Base-by-base conservation (phyloP, 164 flowering plant species). In the Stephania cephalantha region DNA sequence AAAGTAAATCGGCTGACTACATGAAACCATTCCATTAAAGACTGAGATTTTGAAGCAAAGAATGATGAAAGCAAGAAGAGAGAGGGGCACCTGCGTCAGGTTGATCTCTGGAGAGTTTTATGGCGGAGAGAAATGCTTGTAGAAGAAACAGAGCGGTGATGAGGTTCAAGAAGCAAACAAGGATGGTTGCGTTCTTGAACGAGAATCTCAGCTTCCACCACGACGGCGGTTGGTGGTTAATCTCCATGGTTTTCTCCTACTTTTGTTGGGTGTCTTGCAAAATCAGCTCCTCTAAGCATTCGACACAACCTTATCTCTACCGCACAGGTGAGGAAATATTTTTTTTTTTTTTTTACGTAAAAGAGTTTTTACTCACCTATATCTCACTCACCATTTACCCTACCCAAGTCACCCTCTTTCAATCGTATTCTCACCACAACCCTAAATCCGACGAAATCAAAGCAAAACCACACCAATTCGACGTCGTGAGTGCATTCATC, bases 101-200 rank as follows among this genome's bases (percentile, higher is more conserved):
- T 42, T 73, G 87, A 64, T 76, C 29, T 12, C 73, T 30, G 52
- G 83, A 69, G 46, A 78, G 53, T 75, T 53, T 84, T 68, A 81
- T 86, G 30, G 82, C 83, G 63, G 84, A 80, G 78, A 88, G 64
- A 63, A 88, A 88, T 55, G 86, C 83, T 45, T 83, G 95, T 78
- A 93, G 88, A 83, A 93, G 82, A 77, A 90, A 69, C 46, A 89
- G 79, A 50, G 82, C 87, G 69, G 87, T 67, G 79, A 88, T 45
- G 11, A 91, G 53, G 78, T 94, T 94, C 74, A 90, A 77, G 67
- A 88, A 80, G 68, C 91, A 90, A 69, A 92, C 76, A 3, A 86
- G 10, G 50, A 90, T 79, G 1, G 98, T 90, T 0, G 94, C 94
- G 79, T 82, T 92, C 83, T 85, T 90, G 87, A 85, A 92, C 10